Conservation (phyloP, 768 basidiomycete species). For the Rhodosporidiobolus odoratus region DNA sequence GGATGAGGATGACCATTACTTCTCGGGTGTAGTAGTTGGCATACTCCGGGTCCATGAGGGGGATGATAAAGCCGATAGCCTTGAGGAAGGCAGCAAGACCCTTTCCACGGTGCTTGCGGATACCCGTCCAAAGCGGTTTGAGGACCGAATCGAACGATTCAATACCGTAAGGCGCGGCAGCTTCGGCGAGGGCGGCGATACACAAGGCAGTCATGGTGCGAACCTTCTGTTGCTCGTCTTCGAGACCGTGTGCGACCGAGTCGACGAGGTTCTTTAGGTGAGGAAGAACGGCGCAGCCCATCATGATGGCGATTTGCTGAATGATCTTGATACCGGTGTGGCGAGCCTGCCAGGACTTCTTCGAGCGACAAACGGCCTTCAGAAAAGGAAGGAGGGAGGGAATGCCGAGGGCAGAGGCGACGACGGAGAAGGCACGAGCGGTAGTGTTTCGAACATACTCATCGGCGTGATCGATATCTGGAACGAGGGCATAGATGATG, state of each 20-base stretch:
- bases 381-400: conserved; percentile 96
- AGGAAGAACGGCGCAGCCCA: conserved; percentile 97
- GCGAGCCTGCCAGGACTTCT: conserved; percentile 99
- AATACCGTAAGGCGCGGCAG: conserved; percentile 96
- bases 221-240: conserved; percentile 94
- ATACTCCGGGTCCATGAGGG: conserved; percentile 99
- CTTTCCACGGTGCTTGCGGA: conserved; percentile 89
- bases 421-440: conserved; percentile 93
- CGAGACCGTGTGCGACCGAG: conserved; percentile 85
- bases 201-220: conserved; percentile 91
- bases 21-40: conserved; percentile 99
- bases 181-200: conserved; percentile 90
- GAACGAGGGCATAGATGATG: background rate
- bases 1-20: conserved; percentile 90
- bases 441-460: conserved; percentile 99
- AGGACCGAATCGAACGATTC: conserved; percentile 98
- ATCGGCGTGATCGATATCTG: conserved; percentile 96
- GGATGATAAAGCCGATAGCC: conserved; percentile 98
- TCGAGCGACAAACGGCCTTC: conserved; percentile 95
- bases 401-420: conserved; percentile 96
- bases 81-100: conserved; percentile 91
- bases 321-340: conserved; percentile 99
- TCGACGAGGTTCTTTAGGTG: conserved; percentile 94
- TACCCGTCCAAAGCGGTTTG: conserved; percentile 89
- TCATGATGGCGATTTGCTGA: conserved; percentile 99